Percentiles rank a stretch among this genome's conserved stretches.
These are phyloP conservation scores for Ogataea dorogensis DNA, from an alignment of 805 yeast genomes.

Conservation along the genomic window DNA sequence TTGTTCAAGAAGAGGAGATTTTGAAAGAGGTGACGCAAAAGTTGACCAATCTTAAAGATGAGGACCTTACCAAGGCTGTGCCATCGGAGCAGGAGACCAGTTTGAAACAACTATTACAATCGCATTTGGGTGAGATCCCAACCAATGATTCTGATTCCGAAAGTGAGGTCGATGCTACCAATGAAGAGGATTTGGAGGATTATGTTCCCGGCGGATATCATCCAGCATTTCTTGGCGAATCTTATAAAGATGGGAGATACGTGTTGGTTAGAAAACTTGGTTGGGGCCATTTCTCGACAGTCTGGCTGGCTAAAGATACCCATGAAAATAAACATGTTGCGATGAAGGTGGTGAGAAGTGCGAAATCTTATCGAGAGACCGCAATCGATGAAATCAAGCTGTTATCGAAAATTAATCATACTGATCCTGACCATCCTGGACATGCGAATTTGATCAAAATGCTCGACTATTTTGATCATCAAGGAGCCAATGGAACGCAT, in stretches of 20 bases:
- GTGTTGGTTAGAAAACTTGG: constrained; percentile 86
- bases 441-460: constrained; percentile 77
- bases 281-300: constrained; percentile 98
- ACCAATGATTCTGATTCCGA: constrained; percentile 29
- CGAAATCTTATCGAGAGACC: constrained; percentile 87
- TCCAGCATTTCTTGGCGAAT: constrained; percentile 87
- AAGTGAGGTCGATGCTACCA: constrained; percentile 37
- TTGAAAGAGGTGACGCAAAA: constrained; percentile 30
- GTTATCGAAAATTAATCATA: constrained; percentile 61
- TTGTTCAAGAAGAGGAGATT: constrained; percentile 28
- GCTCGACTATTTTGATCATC: constrained; percentile 79
- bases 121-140: constrained; percentile 37
- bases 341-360: constrained; percentile 88
- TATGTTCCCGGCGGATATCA: constrained; percentile 94
- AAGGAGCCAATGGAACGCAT: constrained; percentile 90
- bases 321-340: constrained; percentile 76
- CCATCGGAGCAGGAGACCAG: too few relatives aligned
- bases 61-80: constrained; percentile 19
- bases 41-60: constrained; percentile 23
- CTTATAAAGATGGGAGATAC: constrained; percentile 68
- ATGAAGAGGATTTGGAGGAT: constrained; percentile 85
- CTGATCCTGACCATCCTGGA: constrained; percentile 72
- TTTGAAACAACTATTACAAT: constrained; percentile 9
- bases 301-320: constrained; percentile 78
- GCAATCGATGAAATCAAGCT: constrained; percentile 91